Percentiles rank a stretch among this genome's conserved stretches.
These are phyloP conservation scores for Nicotiana noctiflora DNA, from an alignment of 257 asterid genomes.

Conservation along the genomic window DNA sequence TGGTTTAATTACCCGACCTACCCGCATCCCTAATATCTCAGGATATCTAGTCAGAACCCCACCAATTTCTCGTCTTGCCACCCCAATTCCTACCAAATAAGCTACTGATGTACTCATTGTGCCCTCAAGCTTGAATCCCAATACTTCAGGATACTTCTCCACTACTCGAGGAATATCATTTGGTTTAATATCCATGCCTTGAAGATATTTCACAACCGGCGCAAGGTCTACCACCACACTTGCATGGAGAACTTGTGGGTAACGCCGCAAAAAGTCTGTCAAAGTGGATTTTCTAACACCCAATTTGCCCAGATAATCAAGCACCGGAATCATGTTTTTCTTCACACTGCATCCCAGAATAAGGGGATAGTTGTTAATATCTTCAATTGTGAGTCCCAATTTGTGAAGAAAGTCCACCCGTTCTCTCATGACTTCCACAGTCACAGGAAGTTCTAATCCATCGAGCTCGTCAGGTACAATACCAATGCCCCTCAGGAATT, in stretches of 20 bases:
- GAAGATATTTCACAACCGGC: conserved; percentile 90
- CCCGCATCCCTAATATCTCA: conserved; percentile 89
- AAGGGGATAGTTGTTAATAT: conserved; percentile 89
- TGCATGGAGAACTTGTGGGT: conserved; percentile 96
- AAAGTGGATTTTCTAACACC: conserved; percentile 77
- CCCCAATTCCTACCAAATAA: conserved; percentile 88
- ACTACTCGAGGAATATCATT: conserved; percentile 75
- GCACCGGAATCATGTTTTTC: conserved; percentile 95
- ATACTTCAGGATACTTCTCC: conserved; percentile 76
- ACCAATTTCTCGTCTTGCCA: conserved; percentile 88
- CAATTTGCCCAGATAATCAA: conserved; percentile 86
- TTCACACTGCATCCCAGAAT: conserved; percentile 98
- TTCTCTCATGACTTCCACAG: conserved; percentile 88
- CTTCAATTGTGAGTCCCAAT: conserved; percentile 81
- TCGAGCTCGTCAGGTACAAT: conserved; percentile 89
- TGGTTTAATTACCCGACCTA: conserved; percentile 90
- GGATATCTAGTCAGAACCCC: conserved; percentile 71
- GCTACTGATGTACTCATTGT: conserved; percentile 99
- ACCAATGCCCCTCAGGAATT: conserved; percentile 67
- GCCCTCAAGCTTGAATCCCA: conserved; percentile 95
- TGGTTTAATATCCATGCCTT: conserved; percentile 94
- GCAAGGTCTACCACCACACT: conserved; percentile 91
- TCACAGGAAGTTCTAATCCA: conserved; percentile 91
- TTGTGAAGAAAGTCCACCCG: conserved; percentile 87
- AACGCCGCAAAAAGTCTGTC: conserved; percentile 68